These are phyloP conservation scores for Entomortierella chlamydospora DNA, from an alignment of 192 early-diverging fungal species.

Conservation along the genomic window DNA sequence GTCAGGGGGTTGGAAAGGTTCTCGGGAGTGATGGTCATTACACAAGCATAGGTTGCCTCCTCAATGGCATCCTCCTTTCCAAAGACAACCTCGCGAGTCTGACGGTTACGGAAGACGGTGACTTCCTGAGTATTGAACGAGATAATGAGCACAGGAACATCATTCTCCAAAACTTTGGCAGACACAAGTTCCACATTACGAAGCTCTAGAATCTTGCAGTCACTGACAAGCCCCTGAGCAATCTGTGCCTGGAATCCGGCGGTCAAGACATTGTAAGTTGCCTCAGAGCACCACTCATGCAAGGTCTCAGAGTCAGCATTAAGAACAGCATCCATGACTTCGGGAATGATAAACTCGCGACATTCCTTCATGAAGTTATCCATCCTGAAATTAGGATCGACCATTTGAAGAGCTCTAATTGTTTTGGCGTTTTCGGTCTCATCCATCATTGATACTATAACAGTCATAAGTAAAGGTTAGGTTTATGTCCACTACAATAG, in stretches of 20 bases:
- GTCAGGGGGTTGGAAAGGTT: conserved; percentile 85
- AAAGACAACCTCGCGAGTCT: conserved; percentile 86
- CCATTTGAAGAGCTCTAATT: conserved; percentile 82
- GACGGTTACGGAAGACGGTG: conserved; percentile 88
- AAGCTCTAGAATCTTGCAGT: conserved; percentile 95
- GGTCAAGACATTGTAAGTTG: conserved; percentile 85
- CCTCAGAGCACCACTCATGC: conserved; percentile 95
- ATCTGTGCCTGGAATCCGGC: conserved; percentile 86
- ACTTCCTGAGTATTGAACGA: conserved; percentile 95
- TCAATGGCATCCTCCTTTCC: conserved; percentile 94
- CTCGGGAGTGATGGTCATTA: conserved; percentile 90
- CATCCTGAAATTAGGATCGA: conserved; percentile 88
- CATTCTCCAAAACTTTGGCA: conserved; percentile 92
- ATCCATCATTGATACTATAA: conserved; percentile 84
- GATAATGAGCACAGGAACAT: conserved; percentile 90
- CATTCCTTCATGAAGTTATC: conserved; percentile 93
- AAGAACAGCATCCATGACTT: conserved; percentile 95
- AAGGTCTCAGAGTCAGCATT: conserved; percentile 86
- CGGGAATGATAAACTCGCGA: conserved; percentile 93
- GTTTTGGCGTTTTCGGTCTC: conserved; percentile 95
- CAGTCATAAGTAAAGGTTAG: background rate
- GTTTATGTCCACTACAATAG: background rate
- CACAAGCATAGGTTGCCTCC: conserved; percentile 86
- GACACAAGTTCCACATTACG: conserved; percentile 91
- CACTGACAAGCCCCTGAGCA: conserved; percentile 89